Percentiles rank a stretch among this genome's conserved stretches.
Conservation (phyloP, 2,329 filamentous ascomycete species). For the Ilyonectria sp. region DNA sequence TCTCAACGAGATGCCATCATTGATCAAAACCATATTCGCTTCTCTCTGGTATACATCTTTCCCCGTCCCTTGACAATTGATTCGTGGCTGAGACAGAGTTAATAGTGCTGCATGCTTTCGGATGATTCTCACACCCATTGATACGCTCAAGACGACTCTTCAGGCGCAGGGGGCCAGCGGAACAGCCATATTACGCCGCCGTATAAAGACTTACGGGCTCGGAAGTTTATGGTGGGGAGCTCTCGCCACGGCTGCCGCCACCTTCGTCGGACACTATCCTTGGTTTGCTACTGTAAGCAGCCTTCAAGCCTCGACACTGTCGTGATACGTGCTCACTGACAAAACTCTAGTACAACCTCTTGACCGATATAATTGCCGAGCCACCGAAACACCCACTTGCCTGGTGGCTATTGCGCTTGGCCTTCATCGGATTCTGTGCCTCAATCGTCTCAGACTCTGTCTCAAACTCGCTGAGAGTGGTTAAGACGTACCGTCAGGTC, state of each 20-base stretch:
- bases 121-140: conserved; percentile 64
- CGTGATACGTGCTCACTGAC: not conserved
- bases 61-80: no score
- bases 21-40: conserved; percentile 62
- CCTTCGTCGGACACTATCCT: conserved; percentile 65
- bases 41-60: conserved; percentile 55
- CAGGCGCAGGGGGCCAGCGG: conserved; percentile 63
- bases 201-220: conserved; percentile 60
- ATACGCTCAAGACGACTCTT: conserved; percentile 66
- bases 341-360: conserved; percentile 58
- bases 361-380: conserved; percentile 57
- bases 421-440: conserved; percentile 57
- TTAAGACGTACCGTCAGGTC: conserved; percentile 66
- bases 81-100: conserved; percentile 8
- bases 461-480: conserved; percentile 63
- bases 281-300: conserved; percentile 63
- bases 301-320: no score
- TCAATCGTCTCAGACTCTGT: conserved; percentile 62
- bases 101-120: conserved; percentile 61
- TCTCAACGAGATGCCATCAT: conserved; percentile 58
- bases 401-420: conserved; percentile 60
- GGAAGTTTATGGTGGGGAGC: conserved; percentile 66
- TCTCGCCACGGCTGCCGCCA: conserved; percentile 63
- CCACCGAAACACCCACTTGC: conserved; percentile 57
- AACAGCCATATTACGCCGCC: conserved; percentile 59